These are phyloP conservation scores for Mollisiaceae sp. DNA, from an alignment of 2,329 filamentous ascomycete species.

Conservation along the genomic window DNA sequence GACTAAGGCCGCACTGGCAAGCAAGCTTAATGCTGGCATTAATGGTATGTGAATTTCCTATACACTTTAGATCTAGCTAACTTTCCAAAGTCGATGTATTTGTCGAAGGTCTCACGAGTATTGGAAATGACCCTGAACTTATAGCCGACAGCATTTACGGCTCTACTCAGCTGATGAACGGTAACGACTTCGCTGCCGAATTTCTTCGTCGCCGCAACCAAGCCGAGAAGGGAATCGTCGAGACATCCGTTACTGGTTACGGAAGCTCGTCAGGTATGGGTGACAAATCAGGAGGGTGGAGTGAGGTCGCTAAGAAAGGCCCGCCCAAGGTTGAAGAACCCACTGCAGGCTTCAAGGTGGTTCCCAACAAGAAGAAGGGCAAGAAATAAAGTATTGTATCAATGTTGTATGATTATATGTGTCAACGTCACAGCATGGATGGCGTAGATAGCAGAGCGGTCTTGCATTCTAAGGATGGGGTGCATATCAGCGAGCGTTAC, in stretches of 20 bases:
- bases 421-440: constrained; percentile 29
- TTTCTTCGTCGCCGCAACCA: constrained; percentile 92
- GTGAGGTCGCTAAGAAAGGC: constrained; percentile 95
- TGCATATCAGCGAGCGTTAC: constrained; percentile 26
- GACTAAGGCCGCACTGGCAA: constrained; percentile 78
- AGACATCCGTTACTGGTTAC: constrained; percentile 62
- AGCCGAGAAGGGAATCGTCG: constrained; percentile 88
- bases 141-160: constrained; percentile 91
- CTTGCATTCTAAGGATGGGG: constrained; percentile 17
- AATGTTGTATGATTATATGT: constrained; percentile 33
- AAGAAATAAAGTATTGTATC: constrained; percentile 60
- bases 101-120: constrained; percentile 73
- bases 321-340: constrained; percentile 49
- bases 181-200: constrained; percentile 90
- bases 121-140: constrained; percentile 78
- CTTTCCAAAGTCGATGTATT: constrained; percentile 66
- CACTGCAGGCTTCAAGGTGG: constrained; percentile 77
- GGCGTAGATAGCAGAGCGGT: constrained; percentile 26
- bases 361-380: constrained; percentile 90
- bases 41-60: constrained; percentile 58
- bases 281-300: constrained; percentile 76
- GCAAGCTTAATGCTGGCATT: constrained; percentile 72
- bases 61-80: constrained; percentile 41
- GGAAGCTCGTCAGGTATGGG: constrained; percentile 48
- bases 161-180: constrained; percentile 87